These are phyloP conservation scores for Nitzschia inconspicua DNA, from an alignment of 108 stramenopile genomes.

Conservation along the genomic window DNA sequence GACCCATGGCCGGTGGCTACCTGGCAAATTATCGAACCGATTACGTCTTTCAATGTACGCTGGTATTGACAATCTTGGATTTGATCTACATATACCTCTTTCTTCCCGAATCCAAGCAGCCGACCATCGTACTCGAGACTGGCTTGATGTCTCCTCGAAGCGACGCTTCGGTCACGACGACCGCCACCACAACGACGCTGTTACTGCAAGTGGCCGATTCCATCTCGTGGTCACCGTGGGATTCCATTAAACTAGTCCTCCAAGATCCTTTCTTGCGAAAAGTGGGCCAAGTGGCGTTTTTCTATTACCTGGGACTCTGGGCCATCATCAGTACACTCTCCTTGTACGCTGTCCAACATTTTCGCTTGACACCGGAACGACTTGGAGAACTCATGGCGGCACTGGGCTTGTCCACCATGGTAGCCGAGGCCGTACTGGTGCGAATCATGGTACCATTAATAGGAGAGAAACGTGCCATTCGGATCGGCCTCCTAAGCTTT, in stretches of 20 bases:
- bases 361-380: conserved; percentile 71
- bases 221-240: conserved; percentile 61
- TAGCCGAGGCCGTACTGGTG: conserved; percentile 90
- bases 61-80: conserved; percentile 69
- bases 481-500: conserved; percentile 88
- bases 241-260: conserved; percentile 50
- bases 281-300: conserved; percentile 82
- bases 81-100: conserved; percentile 70
- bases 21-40: conserved; percentile 54
- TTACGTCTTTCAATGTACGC: conserved; percentile 58
- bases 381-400: conserved; percentile 92
- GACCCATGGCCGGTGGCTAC: conserved; percentile 95
- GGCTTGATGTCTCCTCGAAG: neutral
- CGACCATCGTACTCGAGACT: conserved; percentile 17
- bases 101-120: conserved; percentile 59
- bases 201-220: conserved; percentile 3
- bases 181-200: neutral
- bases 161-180: neutral
- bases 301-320: conserved; percentile 93
- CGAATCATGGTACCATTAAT: conserved; percentile 77
- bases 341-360: conserved; percentile 81
- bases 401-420: conserved; percentile 90
- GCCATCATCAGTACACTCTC: conserved; percentile 89
- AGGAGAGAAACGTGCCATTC: conserved; percentile 75
- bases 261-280: conserved; percentile 74